A percentile compares a stretch with the other conserved stretches of the same genome.
Evolutionary conservation across 371 early-diverging fungal genomes (phyloP).

Genomic region (Entomophthora muscae): DNA sequence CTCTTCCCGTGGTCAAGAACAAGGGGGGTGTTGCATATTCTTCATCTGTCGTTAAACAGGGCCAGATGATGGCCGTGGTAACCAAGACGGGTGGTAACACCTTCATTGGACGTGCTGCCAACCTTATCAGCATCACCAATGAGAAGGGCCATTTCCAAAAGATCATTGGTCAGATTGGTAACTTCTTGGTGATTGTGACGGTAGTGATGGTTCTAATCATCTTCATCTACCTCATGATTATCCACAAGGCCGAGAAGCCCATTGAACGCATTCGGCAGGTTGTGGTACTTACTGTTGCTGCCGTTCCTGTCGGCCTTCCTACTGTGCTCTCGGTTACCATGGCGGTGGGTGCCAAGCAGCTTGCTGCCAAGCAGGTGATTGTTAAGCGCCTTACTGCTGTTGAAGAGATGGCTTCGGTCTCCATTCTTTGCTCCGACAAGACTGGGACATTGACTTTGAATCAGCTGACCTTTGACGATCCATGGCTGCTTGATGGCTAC

Average conservation of each 20-base stretch:
- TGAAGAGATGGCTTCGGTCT: slow-evolving; percentile 88
- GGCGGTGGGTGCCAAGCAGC: slow-evolving; percentile 86
- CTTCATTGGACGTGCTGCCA: slow-evolving; percentile 79
- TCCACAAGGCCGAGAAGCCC: too few relatives aligned
- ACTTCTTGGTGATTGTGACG: slow-evolving; percentile 73
- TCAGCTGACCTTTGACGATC: slow-evolving; percentile 78
- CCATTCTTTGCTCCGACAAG: slow-evolving; percentile 88
- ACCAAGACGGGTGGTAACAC: slow-evolving; percentile 68
- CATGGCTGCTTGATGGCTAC: slow-evolving; percentile 53
- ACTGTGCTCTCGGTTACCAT: slow-evolving; percentile 93
- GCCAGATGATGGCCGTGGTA: slow-evolving; percentile 69
- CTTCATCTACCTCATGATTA: too few relatives aligned
- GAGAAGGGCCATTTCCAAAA: slow-evolving; percentile 81
- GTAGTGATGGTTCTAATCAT: slow-evolving; percentile 62
- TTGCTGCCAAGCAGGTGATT: slow-evolving; percentile 85
- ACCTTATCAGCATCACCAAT: slow-evolving; percentile 63
- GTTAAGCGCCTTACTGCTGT: slow-evolving; percentile 88
- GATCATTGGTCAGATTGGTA: slow-evolving; percentile 79
- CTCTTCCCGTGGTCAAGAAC: slow-evolving; percentile 61
- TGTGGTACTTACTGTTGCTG: slow-evolving; percentile 85
- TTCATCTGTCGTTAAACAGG: slow-evolving; percentile 68
- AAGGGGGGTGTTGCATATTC: slow-evolving; percentile 66
- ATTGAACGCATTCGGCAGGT: slow-evolving; percentile 60
- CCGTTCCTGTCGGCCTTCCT: slow-evolving; percentile 91
- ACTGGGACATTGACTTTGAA: slow-evolving; percentile 94